A percentile compares a stretch with the other conserved stretches of the same genome.
Evolutionary conservation across 2,329 filamentous ascomycete species (phyloP).

Genomic region (Xylaria sp.): DNA sequence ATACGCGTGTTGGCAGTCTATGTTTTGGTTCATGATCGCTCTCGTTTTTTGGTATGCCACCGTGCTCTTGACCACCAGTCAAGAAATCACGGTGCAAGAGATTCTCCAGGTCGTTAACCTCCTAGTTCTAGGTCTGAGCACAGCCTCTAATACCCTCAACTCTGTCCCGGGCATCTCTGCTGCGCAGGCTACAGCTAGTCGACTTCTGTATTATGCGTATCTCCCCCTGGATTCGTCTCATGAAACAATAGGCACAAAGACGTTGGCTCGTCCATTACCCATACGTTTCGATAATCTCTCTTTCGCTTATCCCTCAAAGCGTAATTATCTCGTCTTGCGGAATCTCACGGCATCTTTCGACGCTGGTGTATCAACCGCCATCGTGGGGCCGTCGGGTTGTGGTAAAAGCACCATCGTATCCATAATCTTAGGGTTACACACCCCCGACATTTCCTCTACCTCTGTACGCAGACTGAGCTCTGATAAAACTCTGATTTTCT

Average conservation of each 20-base stretch:
- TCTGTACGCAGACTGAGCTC: background rate
- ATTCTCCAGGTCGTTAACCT: constrained; percentile 82
- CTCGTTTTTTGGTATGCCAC: constrained; percentile 87
- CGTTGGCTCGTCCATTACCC: constrained; percentile 54
- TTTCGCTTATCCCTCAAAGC: constrained; percentile 76
- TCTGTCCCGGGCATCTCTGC: constrained; percentile 84
- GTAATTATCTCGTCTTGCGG: constrained; percentile 63
- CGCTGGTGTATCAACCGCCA: constrained; percentile 73
- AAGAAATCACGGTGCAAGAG: constrained; percentile 59
- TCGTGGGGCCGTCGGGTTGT: constrained; percentile 87
- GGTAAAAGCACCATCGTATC: constrained; percentile 88
- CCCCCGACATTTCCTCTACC: constrained; percentile 46
- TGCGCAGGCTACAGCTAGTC: constrained; percentile 75
- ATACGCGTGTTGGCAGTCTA: constrained; percentile 81
- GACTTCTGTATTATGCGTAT: constrained; percentile 75
- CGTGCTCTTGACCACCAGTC: constrained; percentile 64
- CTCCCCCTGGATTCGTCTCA: constrained; percentile 66
- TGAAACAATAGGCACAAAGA: constrained; percentile 61
- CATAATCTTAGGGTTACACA: constrained; percentile 78
- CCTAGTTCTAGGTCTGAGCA: constrained; percentile 83
- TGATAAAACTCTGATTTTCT: constrained; percentile 65
- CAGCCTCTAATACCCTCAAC: constrained; percentile 73
- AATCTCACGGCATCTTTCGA: constrained; percentile 73
- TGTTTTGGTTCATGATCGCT: constrained; percentile 76
- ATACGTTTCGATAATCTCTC: constrained; percentile 65